Percentiles rank a stretch among this genome's conserved stretches.
Evolutionary conservation across 495 filamentous ascomycete species (phyloP).

Genomic region (Barbatosphaeria neglecta): DNA sequence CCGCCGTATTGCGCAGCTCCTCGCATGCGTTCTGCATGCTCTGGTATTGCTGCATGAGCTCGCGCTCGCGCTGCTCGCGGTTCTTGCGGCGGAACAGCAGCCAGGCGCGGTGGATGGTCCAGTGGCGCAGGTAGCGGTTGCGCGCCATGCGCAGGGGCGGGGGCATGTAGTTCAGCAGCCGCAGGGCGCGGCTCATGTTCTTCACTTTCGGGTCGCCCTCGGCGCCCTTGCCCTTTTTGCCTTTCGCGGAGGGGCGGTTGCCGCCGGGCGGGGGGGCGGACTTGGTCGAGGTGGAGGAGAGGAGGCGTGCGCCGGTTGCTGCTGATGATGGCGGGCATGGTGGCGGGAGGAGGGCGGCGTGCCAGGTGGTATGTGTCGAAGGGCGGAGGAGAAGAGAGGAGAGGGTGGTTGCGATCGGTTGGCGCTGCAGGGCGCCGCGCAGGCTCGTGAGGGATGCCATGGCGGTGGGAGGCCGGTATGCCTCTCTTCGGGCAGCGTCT

Average conservation of each 20-base stretch:
- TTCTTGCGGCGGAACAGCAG: constrained; percentile 55
- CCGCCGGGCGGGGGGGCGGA: neutral
- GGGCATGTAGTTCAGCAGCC: constrained; percentile 24
- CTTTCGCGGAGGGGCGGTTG: neutral
- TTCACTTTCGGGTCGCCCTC: neutral
- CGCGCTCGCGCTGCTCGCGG: constrained; percentile 45
- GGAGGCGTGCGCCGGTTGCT: neutral
- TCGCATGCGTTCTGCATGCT: constrained; percentile 72
- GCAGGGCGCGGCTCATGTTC: neutral
- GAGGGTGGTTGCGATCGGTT: neutral
- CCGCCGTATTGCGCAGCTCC: constrained; percentile 59
- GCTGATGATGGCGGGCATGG: neutral
- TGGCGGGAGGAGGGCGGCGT: no score
- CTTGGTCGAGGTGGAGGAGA: neutral
- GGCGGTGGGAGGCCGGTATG: neutral
- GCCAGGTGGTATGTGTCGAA: no score
- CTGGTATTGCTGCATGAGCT: constrained; percentile 62
- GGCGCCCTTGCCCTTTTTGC: neutral
- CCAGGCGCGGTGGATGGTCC: constrained; percentile 98
- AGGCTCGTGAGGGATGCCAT: neutral
- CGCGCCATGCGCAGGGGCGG: constrained; percentile 78
- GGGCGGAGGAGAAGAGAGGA: neutral
- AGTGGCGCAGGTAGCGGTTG: constrained; percentile 83
- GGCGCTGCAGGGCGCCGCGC: neutral
- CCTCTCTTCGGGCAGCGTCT: no score